A percentile compares a stretch with the other conserved stretches of the same genome.
Evolutionary conservation across 2,329 filamentous ascomycete genomes (phyloP).

Genomic region (Fusarium goolgardi): DNA sequence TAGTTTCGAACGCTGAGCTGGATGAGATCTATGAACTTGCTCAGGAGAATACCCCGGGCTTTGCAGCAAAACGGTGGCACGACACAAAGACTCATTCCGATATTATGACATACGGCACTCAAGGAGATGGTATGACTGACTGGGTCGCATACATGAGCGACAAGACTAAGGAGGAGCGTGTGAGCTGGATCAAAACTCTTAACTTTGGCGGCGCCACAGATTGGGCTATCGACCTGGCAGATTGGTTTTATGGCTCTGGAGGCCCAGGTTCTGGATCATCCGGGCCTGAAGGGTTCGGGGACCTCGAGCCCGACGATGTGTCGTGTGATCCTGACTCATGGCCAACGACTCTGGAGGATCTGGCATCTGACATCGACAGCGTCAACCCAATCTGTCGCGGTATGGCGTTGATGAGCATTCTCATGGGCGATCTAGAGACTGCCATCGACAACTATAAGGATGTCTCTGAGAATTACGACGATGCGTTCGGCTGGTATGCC

Average conservation of each 20-base stretch:
- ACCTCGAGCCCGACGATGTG: too few species aligned
- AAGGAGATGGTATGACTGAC: constrained; percentile 12
- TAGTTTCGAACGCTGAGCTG: constrained; percentile 44
- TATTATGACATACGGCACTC: constrained; percentile 40
- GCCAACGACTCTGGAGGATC: not conserved
- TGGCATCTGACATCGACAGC: too few species aligned
- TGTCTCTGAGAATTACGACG: not conserved
- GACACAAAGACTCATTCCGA: constrained; percentile 18
- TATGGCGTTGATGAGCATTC: not conserved
- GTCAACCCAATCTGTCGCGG: not conserved
- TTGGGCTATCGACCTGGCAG: too few species aligned
- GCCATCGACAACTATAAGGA: constrained; percentile 1
- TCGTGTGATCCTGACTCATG: too few species aligned
- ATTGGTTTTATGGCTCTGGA: too few species aligned
- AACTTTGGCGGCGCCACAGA: constrained; percentile 44
- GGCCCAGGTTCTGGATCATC: too few species aligned
- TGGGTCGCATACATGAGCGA: constrained; percentile 46
- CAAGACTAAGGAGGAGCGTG: constrained; percentile 32
- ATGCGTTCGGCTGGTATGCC: not conserved
- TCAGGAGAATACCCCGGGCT: too few species aligned
- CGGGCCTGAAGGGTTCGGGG: too few species aligned
- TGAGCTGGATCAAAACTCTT: constrained; percentile 15
- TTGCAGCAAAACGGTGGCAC: constrained; percentile 4
- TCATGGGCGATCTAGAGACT: rapidly evolving
- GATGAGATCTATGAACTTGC: too few species aligned